A percentile compares a stretch with the other conserved stretches of the same genome.
phyloP scores from a whole-genome alignment of 257 asterid species.

The Scutellaria barbata region DNA sequence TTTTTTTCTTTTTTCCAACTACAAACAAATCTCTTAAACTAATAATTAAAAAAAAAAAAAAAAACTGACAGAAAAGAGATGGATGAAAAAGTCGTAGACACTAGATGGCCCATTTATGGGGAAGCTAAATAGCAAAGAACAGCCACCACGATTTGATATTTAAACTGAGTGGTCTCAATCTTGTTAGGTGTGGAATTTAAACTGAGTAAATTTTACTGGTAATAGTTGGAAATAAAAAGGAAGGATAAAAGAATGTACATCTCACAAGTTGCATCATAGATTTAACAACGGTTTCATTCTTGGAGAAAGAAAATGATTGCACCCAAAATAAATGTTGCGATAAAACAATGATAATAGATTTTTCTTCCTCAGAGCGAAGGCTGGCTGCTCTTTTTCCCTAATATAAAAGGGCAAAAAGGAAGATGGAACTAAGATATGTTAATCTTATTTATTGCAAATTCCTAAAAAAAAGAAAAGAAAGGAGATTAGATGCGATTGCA shows the following conservation, averaged over 20 bases:
- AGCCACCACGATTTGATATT: too few species aligned
- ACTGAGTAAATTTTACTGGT: too few species aligned
- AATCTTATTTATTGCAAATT: constrained; percentile 9
- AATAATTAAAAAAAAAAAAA: neutral
- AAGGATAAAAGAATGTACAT: too few species aligned
- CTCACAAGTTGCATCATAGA: too few species aligned
- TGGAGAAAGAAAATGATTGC: too few species aligned
- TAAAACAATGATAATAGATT: neutral
- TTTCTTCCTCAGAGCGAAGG: neutral
- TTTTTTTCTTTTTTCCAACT: too few species aligned
- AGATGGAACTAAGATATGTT: constrained; percentile 33
- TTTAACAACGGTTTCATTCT: too few species aligned
- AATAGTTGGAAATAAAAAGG: too few species aligned
- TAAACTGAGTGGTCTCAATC: too few species aligned
- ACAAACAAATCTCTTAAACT: too few species aligned
- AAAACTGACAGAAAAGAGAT: neutral
- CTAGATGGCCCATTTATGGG: constrained; percentile 16
- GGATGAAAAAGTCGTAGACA: neutral
- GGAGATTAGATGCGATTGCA: constrained; percentile 19
- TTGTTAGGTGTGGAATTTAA: too few species aligned
- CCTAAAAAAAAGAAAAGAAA: constrained; percentile 15
- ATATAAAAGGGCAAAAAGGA: constrained; percentile 20
- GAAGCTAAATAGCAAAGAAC: neutral
- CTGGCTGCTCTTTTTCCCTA: constrained; percentile 14
- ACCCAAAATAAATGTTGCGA: too few species aligned